These are phyloP conservation scores for Cryptococcus sp. DNA, from an alignment of 1,284 basidiomycete genomes.

Conservation along the genomic window DNA sequence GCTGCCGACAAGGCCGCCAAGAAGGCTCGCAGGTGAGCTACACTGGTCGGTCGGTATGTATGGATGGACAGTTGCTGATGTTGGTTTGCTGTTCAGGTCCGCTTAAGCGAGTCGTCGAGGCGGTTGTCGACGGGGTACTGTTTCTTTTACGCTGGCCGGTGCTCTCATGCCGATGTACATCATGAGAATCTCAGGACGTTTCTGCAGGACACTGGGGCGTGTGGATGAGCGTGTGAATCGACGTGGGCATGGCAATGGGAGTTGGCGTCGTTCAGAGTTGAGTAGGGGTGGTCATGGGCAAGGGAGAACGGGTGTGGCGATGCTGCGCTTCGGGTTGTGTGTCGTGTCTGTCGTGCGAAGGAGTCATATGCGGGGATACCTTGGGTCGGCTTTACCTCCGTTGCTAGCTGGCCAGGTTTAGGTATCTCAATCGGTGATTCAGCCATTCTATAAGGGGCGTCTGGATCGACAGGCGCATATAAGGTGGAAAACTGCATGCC, in stretches of 20 bases:
- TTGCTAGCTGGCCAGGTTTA: no score
- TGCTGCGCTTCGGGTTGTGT: no score
- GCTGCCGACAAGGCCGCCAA: constrained; percentile 52
- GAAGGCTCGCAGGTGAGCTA: constrained; percentile 35
- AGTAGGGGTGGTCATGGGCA: no score
- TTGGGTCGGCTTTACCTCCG: no score
- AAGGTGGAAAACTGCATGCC: no score
- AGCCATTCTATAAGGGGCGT: no score
- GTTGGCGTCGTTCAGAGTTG: no score
- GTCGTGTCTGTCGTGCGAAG: no score
- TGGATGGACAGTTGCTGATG: neutral
- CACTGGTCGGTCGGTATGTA: neutral
- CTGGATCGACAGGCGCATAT: no score
- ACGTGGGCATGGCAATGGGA: neutral
- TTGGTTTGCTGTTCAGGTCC: neutral
- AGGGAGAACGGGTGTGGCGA: no score
- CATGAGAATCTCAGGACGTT: constrained; percentile 9
- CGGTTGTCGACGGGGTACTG: neutral
- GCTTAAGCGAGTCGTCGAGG: constrained; percentile 8
- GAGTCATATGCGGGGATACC: no score
- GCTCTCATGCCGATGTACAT: constrained; percentile 19
- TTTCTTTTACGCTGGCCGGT: constrained; percentile 11
- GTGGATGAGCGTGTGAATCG: neutral
- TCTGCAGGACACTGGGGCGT: neutral
- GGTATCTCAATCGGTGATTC: no score